phyloP scores from a whole-genome alignment of 2,329 filamentous ascomycete genomes.

The Ilyonectria sp. region DNA sequence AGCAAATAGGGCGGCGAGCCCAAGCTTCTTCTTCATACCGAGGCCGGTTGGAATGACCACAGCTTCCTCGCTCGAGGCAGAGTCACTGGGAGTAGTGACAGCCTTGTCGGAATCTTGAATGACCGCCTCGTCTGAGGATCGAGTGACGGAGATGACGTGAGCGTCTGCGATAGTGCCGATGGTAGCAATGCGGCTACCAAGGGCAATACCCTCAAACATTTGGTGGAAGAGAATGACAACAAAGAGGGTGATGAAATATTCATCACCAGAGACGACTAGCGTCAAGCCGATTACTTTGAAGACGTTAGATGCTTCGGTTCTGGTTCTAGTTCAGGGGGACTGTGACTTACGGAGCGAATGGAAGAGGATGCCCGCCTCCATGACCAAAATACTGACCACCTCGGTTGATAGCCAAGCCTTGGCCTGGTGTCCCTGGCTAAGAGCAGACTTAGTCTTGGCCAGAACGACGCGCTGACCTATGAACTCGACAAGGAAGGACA shows the following conservation, averaged over 20 bases:
- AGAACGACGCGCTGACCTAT: constrained; percentile 72
- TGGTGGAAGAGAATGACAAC: constrained; percentile 84
- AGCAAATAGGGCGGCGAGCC: constrained; percentile 76
- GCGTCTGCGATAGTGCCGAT: constrained; percentile 57
- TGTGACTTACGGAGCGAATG: constrained; percentile 74
- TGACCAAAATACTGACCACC: constrained; percentile 75
- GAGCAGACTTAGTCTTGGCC: constrained; percentile 49
- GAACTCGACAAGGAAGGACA: constrained; percentile 82
- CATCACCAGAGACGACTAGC: constrained; percentile 72
- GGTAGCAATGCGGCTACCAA: constrained; percentile 79
- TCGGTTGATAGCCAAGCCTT: constrained; percentile 55
- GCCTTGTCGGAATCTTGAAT: constrained; percentile 49
- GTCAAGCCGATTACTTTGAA: constrained; percentile 74
- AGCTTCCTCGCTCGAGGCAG: constrained; percentile 33
- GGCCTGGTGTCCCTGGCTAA: constrained; percentile 46
- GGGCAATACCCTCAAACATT: constrained; percentile 83
- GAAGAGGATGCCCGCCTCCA: constrained; percentile 83
- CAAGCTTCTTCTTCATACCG: constrained; percentile 66
- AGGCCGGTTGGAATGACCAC: constrained; percentile 43
- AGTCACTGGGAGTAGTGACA: constrained; percentile 42
- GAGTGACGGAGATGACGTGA: constrained; percentile 40
- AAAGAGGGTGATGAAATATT: constrained; percentile 70
- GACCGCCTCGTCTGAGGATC: constrained; percentile 36
- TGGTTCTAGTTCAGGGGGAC: background rate
- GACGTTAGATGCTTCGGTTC: constrained; percentile 7